phyloP scores from a whole-genome alignment of 495 filamentous ascomycete species.

The Aspergillus cristatus region DNA sequence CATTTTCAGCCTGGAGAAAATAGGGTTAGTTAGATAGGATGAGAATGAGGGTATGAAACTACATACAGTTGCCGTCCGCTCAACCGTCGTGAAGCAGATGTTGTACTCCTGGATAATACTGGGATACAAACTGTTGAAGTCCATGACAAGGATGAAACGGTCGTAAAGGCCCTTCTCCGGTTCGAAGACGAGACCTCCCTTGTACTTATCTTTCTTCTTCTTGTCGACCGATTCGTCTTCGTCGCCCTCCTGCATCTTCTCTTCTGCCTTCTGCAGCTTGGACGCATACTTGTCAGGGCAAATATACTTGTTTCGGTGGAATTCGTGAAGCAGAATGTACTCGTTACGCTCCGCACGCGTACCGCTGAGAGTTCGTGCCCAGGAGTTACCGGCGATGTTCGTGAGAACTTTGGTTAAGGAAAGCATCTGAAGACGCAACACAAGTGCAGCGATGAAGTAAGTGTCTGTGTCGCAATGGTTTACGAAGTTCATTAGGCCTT shows the following conservation, averaged over 20 bases:
- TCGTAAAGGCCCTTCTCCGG: slow-evolving; percentile 96
- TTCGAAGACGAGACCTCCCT: slow-evolving; percentile 96
- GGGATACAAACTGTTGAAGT: slow-evolving; percentile 98
- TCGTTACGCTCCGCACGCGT: slow-evolving; percentile 97
- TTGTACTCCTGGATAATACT: slow-evolving; percentile 99
- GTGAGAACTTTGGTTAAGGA: slow-evolving; percentile 91
- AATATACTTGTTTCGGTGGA: slow-evolving; percentile 91
- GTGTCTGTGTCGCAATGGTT: slow-evolving; percentile 90
- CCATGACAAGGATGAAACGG: slow-evolving; percentile 96
- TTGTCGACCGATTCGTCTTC: slow-evolving; percentile 71
- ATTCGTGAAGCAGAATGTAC: slow-evolving; percentile 97
- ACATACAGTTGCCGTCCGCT: slow-evolving; percentile 55
- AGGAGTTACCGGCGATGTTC: slow-evolving; percentile 95
- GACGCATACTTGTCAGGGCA: slow-evolving; percentile 84
- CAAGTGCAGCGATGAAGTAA: slow-evolving; percentile 86
- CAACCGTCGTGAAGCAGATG: slow-evolving; percentile 97
- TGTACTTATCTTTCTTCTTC: slow-evolving; percentile 99
- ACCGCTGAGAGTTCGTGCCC: slow-evolving; percentile 90
- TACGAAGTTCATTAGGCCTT: slow-evolving; percentile 87
- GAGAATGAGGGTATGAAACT: no score
- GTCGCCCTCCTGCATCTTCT: slow-evolving; percentile 54
- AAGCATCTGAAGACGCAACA: slow-evolving; percentile 80
- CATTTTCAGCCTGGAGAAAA: slow-evolving; percentile 55
- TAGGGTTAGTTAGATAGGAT: slow-evolving; percentile 3
- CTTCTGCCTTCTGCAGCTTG: slow-evolving; percentile 59